Percentiles rank a stretch among this genome's conserved stretches.
phyloP scores from a whole-genome alignment of 148 eudicot species.

The Selenicereus undatus region DNA sequence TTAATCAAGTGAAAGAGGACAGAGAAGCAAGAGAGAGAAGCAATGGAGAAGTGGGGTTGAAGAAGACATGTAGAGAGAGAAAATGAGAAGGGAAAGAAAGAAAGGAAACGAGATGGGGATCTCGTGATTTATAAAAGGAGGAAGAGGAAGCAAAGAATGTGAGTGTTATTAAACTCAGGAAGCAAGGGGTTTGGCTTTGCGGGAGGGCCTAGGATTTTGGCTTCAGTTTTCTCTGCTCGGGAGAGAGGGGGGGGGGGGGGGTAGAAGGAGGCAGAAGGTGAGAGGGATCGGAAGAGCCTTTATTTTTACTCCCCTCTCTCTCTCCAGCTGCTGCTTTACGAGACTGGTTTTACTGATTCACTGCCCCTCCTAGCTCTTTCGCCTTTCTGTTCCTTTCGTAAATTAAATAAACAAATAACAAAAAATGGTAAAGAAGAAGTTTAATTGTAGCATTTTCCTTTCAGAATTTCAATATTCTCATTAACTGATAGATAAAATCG shows the following conservation, averaged over 20 bases:
- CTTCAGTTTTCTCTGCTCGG: not conserved
- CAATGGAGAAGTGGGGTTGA: slow-evolving; percentile 16
- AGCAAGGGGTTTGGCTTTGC: slow-evolving; percentile 6
- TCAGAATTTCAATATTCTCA: not conserved
- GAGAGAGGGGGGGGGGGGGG: not conserved
- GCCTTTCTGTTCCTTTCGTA: not conserved
- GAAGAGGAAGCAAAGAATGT: slow-evolving; percentile 77
- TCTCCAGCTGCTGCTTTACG: slow-evolving; percentile 34
- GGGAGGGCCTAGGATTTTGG: not conserved
- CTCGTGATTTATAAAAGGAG: slow-evolving; percentile 62
- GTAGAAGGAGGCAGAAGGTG: slow-evolving; percentile 5
- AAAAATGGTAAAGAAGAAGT: too few relatives aligned
- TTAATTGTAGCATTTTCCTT: too few relatives aligned
- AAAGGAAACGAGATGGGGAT: slow-evolving; percentile 44
- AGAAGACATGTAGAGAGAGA: slow-evolving; percentile 21
- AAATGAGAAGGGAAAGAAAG: not conserved
- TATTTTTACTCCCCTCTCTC: slow-evolving; percentile 5
- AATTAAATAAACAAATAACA: not conserved
- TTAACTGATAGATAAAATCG: not conserved
- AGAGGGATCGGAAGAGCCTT: slow-evolving; percentile 14
- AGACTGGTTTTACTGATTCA: slow-evolving; percentile 21
- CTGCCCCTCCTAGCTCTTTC: not conserved
- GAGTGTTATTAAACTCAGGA: slow-evolving; percentile 38
- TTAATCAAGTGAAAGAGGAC: not conserved
- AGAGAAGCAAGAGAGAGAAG: not conserved